Conservation (phyloP, 1,139 yeast genomes). For the Blastobotrys petasosporus region DNA sequence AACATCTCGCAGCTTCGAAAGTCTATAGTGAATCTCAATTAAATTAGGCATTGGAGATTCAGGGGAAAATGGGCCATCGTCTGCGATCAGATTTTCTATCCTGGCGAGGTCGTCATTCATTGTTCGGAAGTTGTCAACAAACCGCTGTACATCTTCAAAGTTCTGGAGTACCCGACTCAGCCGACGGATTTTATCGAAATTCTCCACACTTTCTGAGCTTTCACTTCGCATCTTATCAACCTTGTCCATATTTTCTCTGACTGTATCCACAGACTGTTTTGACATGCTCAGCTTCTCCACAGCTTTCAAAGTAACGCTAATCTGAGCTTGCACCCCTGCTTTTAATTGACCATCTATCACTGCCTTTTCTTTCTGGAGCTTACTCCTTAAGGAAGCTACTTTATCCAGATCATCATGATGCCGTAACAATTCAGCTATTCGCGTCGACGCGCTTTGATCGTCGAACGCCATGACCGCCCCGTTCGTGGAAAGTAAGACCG, state of each 20-base stretch:
- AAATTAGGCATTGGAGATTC: slow-evolving; percentile 56
- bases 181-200: slow-evolving; percentile 53
- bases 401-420: slow-evolving; percentile 45
- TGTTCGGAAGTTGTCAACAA: slow-evolving; percentile 57
- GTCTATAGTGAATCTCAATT: slow-evolving; percentile 59
- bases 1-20: slow-evolving; percentile 70
- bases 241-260: slow-evolving; percentile 29
- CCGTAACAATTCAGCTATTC: slow-evolving; percentile 29
- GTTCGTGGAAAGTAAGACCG: slow-evolving; percentile 14
- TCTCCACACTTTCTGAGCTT: slow-evolving; percentile 36
- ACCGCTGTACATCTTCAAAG: slow-evolving; percentile 60
- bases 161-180: slow-evolving; percentile 66
- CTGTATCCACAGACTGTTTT: slow-evolving; percentile 26
- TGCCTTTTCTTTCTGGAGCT: slow-evolving; percentile 61
- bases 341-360: slow-evolving; percentile 66
- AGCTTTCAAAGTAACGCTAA: slow-evolving; percentile 45
- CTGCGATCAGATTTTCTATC: slow-evolving; percentile 53
- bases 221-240: slow-evolving; percentile 27
- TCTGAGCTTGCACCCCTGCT: slow-evolving; percentile 56
- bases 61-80: slow-evolving; percentile 44
- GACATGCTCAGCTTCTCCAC: slow-evolving; percentile 30
- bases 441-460: slow-evolving; percentile 17
- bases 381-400: slow-evolving; percentile 49
- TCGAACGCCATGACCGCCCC: slow-evolving; percentile 6
- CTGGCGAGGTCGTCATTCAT: slow-evolving; percentile 48